Evolutionary conservation across 768 basidiomycete species (phyloP).

Genomic region (Pholiota conissans): DNA sequence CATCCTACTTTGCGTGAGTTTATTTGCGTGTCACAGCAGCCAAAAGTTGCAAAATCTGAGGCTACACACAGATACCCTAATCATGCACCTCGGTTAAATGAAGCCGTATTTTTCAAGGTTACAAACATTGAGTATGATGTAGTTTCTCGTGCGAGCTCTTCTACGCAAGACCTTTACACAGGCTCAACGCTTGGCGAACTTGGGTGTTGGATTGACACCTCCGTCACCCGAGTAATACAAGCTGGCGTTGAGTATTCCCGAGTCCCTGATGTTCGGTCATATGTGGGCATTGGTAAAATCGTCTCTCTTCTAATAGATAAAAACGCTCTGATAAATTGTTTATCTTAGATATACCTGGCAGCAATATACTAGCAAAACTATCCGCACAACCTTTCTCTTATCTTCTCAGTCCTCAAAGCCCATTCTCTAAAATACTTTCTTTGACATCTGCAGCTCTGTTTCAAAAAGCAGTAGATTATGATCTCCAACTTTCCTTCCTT

Average conservation of each 20-base stretch:
- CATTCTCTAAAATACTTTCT: constrained; percentile 15
- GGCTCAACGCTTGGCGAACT: constrained; percentile 65
- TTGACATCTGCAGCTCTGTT: constrained; percentile 48
- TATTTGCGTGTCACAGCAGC: not conserved
- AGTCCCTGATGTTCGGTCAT: constrained; percentile 52
- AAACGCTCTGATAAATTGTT: not conserved
- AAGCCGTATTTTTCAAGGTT: constrained; percentile 74
- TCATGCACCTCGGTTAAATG: constrained; percentile 32
- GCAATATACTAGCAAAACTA: constrained; percentile 9
- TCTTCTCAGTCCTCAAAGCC: constrained; percentile 20
- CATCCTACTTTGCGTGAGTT: constrained; percentile 22
- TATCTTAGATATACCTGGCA: constrained; percentile 10
- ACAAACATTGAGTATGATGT: constrained; percentile 74
- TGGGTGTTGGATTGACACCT: constrained; percentile 83
- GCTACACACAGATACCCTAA: constrained; percentile 13
- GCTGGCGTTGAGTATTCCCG: constrained; percentile 71
- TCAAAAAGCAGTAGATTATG: constrained; percentile 55
- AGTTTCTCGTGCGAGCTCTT: constrained; percentile 30
- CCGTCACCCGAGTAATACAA: constrained; percentile 74
- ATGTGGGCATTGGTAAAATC: constrained; percentile 52
- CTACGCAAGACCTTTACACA: constrained; percentile 46
- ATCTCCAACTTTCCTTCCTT: constrained; percentile 69
- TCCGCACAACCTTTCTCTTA: constrained; percentile 16
- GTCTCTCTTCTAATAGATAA: not conserved
- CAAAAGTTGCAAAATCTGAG: too few relatives aligned